phyloP scores from a whole-genome alignment of 768 basidiomycete species.

The Mycena albidolilacea region DNA sequence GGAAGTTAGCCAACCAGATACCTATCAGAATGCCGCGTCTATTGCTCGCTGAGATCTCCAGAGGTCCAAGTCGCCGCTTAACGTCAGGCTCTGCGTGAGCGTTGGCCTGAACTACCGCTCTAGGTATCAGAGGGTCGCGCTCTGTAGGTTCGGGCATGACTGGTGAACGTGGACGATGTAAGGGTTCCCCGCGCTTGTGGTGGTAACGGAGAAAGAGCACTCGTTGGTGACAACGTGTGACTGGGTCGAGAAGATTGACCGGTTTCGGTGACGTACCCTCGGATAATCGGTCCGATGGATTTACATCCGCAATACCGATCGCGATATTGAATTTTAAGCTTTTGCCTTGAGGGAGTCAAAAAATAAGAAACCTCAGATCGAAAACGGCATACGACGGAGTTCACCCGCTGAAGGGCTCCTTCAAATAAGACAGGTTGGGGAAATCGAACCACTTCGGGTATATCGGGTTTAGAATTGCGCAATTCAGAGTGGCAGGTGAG shows the following conservation, averaged over 20 bases:
- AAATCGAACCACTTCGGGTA: too few relatives aligned
- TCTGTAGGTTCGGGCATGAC: constrained; percentile 33
- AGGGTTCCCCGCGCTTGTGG: neutral
- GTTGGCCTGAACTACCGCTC: neutral
- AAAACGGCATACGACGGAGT: too few relatives aligned
- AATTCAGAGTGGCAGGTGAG: too few relatives aligned
- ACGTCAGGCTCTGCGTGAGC: neutral
- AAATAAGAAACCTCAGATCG: too few relatives aligned
- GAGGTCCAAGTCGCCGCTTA: constrained; percentile 30
- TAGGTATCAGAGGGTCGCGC: constrained; percentile 35
- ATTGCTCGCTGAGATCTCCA: constrained; percentile 32
- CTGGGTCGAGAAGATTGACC: neutral
- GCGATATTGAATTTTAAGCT: too few relatives aligned
- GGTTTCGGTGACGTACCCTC: neutral
- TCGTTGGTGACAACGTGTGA: neutral
- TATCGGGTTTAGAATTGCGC: too few relatives aligned
- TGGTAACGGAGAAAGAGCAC: neutral
- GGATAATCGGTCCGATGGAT: neutral
- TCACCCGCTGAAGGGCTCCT: too few relatives aligned
- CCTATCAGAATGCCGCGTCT: constrained; percentile 32
- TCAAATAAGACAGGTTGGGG: too few relatives aligned
- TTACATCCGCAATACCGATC: too few relatives aligned
- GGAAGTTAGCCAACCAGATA: constrained; percentile 32
- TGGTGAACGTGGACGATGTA: neutral
- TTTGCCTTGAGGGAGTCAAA: too few relatives aligned